Conservation (phyloP, 306 rosid species). For the Amphicarpaea edgeworthii region DNA sequence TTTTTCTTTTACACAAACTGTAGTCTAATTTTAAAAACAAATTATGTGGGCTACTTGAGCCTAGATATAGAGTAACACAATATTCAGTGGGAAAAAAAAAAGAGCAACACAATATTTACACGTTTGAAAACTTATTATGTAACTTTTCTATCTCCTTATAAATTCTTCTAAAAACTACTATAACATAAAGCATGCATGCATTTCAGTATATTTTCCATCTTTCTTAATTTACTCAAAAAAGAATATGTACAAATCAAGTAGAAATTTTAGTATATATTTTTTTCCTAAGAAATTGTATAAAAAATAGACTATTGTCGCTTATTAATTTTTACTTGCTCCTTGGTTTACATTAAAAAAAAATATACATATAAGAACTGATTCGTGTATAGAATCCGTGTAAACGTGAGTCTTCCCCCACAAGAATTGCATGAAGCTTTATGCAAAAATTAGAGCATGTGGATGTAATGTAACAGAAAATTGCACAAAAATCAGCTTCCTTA, state of each 20-base stretch:
- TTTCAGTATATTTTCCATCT: not conserved
- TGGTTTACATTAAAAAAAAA: not conserved
- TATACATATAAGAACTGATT: not conserved
- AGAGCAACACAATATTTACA: not conserved
- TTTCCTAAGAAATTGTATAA: not conserved
- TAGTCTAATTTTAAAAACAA: not conserved
- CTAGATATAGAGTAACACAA: no score
- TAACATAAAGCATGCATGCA: not conserved
- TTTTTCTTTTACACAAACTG: not conserved
- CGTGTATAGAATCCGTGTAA: not conserved
- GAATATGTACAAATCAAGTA: not conserved
- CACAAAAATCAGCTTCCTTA: not conserved
- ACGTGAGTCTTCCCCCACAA: not conserved
- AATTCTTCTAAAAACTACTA: not conserved
- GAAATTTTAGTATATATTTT: not conserved
- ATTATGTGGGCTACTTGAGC: not conserved
- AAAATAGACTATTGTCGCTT: not conserved
- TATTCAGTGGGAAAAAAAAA: no score
- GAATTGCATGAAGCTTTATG: constrained; percentile 1
- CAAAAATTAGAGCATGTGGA: constrained; percentile 13
- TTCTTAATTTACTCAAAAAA: not conserved
- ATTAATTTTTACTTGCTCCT: not conserved
- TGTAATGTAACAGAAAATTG: not conserved
- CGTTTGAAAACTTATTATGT: not conserved
- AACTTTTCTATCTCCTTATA: not conserved